Evolutionary conservation across 1,284 basidiomycete species (phyloP).

Genomic region (Fomitopsis schrenkii): DNA sequence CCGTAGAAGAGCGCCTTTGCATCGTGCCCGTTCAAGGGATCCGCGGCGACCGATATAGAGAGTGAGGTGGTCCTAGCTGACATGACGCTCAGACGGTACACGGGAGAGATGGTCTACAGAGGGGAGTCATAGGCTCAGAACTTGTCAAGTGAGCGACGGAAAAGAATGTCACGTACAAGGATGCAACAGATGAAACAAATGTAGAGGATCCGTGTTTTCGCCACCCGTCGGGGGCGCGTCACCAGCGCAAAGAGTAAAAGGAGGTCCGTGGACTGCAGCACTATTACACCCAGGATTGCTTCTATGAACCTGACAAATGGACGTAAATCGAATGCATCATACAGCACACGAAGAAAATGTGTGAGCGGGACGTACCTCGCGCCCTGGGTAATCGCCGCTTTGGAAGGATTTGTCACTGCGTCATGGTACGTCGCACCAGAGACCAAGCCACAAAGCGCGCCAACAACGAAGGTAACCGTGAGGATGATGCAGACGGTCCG

Average conservation of each 20-base stretch:
- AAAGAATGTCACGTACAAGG: slow-evolving; percentile 8
- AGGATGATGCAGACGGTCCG: not conserved
- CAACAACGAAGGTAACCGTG: slow-evolving; percentile 3
- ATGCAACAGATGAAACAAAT: slow-evolving; percentile 5
- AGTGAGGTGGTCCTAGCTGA: slow-evolving; percentile 30
- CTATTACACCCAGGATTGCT: not conserved
- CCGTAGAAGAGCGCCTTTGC: slow-evolving; percentile 40
- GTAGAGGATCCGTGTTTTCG: not conserved
- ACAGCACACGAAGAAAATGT: no score
- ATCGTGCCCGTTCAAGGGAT: slow-evolving; percentile 28
- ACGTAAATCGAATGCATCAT: not conserved
- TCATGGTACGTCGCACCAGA: slow-evolving; percentile 21
- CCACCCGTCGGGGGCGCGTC: slow-evolving; percentile 4
- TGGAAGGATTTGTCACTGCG: slow-evolving; percentile 11
- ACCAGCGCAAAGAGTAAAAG: not conserved
- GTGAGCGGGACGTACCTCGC: slow-evolving; percentile 13
- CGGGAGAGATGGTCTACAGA: slow-evolving; percentile 20
- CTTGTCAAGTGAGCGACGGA: not conserved
- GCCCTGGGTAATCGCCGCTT: slow-evolving; percentile 15
- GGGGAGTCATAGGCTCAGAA: not conserved
- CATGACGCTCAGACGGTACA: slow-evolving; percentile 39
- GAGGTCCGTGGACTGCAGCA: not conserved
- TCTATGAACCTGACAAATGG: not conserved
- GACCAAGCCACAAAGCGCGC: slow-evolving; percentile 21
- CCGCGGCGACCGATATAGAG: slow-evolving; percentile 23